Evolutionary conservation across 2,329 filamentous ascomycete genomes (phyloP).

Genomic region (Fusarium phyllophilum): DNA sequence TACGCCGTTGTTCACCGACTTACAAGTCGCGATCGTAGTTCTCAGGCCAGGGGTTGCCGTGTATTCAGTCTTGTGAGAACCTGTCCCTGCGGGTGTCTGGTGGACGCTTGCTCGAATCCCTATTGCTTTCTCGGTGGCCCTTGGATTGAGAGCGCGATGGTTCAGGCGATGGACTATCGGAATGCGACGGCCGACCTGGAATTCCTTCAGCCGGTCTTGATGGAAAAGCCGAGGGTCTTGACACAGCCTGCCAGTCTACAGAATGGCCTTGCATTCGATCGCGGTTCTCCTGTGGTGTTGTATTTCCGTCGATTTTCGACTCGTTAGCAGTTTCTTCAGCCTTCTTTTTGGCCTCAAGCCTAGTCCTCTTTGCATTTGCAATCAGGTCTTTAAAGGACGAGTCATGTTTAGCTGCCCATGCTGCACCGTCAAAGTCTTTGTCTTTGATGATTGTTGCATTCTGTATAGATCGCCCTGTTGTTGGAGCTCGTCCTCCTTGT

Average conservation of each 20-base stretch:
- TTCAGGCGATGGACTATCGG: neutral
- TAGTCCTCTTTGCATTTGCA: conserved; percentile 73
- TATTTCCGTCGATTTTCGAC: neutral
- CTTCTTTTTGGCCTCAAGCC: conserved; percentile 51
- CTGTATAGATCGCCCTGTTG: conserved; percentile 50
- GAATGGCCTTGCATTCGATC: neutral
- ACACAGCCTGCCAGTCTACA: neutral
- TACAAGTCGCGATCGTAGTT: neutral
- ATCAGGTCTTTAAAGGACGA: conserved; percentile 83
- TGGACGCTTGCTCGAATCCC: neutral
- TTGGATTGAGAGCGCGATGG: neutral
- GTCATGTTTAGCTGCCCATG: conserved; percentile 79
- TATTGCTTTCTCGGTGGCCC: neutral
- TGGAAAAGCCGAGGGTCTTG: neutral
- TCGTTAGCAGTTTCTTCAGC: conserved; percentile 31
- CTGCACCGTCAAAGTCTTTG: conserved; percentile 86
- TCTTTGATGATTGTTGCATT: conserved; percentile 70
- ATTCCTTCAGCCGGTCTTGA: neutral
- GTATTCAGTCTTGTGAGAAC: neutral
- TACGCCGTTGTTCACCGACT: neutral
- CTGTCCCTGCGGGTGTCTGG: neutral
- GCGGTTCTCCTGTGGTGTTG: neutral
- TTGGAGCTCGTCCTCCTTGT: conserved; percentile 70
- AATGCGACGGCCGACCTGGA: neutral
- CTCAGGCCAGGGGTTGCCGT: neutral